Conservation (phyloP, 2,329 filamentous ascomycete species). For the Aureobasidium mangrovei region DNA sequence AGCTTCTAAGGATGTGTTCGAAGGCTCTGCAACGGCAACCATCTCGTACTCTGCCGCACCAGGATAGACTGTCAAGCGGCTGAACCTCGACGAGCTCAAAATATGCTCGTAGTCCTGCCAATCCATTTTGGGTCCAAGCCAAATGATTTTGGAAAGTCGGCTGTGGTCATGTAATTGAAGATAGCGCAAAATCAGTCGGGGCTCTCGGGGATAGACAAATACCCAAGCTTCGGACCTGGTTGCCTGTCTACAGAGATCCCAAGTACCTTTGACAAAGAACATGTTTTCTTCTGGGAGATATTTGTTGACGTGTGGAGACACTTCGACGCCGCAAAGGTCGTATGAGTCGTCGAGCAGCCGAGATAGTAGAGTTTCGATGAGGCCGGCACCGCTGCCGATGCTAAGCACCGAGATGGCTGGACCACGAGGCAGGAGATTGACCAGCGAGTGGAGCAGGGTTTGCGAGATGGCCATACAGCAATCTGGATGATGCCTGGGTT, state of each 20-base stretch:
- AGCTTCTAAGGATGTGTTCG: neutral
- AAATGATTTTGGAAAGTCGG: constrained; percentile 30
- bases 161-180: constrained; percentile 27
- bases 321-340: constrained; percentile 41
- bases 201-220: constrained; percentile 47
- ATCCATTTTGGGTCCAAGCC: constrained; percentile 37
- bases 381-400: constrained; percentile 43
- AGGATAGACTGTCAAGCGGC: constrained; percentile 11
- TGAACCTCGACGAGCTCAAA: constrained; percentile 14
- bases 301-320: constrained; percentile 35
- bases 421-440: constrained; percentile 7
- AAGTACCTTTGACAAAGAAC: constrained; percentile 36
- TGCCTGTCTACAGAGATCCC: constrained; percentile 36
- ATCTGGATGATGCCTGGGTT: constrained; percentile 15
- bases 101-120: constrained; percentile 26
- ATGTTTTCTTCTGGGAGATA: constrained; percentile 37
- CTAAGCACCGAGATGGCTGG: constrained; percentile 28
- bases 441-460: constrained; percentile 10
- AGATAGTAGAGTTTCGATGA: constrained; percentile 41
- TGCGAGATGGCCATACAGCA: constrained; percentile 16
- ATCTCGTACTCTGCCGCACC: constrained; percentile 18
- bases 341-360: constrained; percentile 20
- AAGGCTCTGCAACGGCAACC: constrained; percentile 17
- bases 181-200: constrained; percentile 38
- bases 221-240: constrained; percentile 38